Evolutionary conservation across 768 basidiomycete species (phyloP), one percentile per base, ranked within the genome.

Genomic region (Hemileccinum impolitum): DNA sequence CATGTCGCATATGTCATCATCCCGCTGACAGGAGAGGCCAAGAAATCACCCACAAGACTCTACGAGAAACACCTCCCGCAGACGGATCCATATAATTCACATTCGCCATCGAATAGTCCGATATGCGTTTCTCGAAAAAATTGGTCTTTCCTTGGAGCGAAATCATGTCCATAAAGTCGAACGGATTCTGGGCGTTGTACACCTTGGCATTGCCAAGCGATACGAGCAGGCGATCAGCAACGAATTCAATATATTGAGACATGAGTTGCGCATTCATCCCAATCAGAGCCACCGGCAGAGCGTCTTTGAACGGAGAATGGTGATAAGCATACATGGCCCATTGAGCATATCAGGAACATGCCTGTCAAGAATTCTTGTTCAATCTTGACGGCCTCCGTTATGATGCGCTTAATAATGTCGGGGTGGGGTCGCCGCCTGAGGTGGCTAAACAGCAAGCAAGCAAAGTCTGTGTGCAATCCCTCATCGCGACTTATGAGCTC

Each of bases 391-490:
- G 94, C 93, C 64, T 95, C 85, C 0, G 63, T 72, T 61, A 97
- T 86, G 61, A 95, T 93, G 38, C 61, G 62, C 46, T 74, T 66
- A 44, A 96, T 76, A 19, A 79, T 80, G 30, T 85, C 75, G 0
- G 92, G 90, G 63, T 92, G 88, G 1, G 93, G 89, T 11, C 87
- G 77, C 36, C 84, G 79, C 53, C 76, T 75, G 26, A 96, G 77
- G 64, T 95, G 86, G 46, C 76, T 78, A 69, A 94, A 90, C 28
- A 96, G 74, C 12, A 95, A 71, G 63, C 92, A 95, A 2, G 93
- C 92, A 68, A 96, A 94, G 68, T 95, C 94, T 63, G 93, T 95
- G 71, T 97, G 94, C 72, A 96, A 83, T 46, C 90, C 94, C 70
- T 95, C 92, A 60, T 96, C 94, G 21, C 93, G 81, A 48, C 87